A percentile compares a stretch with the other conserved stretches of the same genome.
phyloP scores from a whole-genome alignment of 768 basidiomycete genomes.

The Serendipita indica region DNA sequence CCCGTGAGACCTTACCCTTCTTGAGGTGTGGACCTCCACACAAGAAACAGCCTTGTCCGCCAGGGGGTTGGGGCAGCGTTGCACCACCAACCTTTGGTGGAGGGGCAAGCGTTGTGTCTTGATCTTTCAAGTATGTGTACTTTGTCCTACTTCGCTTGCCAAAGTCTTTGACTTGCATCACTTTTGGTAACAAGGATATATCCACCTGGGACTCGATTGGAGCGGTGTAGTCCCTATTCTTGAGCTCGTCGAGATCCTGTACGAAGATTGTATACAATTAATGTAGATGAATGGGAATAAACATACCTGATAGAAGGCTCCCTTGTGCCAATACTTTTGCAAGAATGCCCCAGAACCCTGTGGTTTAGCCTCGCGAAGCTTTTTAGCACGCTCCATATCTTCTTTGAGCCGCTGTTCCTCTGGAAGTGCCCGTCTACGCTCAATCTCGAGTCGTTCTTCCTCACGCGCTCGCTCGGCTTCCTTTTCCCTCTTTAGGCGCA shows the following conservation, averaged over 20 bases:
- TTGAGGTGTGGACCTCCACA: conserved; percentile 93
- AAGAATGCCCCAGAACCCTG: conserved; percentile 86
- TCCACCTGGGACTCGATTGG: conserved; percentile 82
- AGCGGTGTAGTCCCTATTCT: conserved; percentile 72
- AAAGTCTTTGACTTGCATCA: conserved; percentile 95
- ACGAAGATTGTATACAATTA: conserved; percentile 8
- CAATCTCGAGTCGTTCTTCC: conserved; percentile 79
- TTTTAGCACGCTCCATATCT: conserved; percentile 75
- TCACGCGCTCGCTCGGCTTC: conserved; percentile 72
- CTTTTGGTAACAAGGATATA: conserved; percentile 74
- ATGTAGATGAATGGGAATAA: not conserved
- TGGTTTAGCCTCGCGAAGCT: conserved; percentile 72
- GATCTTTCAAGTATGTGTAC: conserved; percentile 89
- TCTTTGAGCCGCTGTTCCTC: conserved; percentile 88
- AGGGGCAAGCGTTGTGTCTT: conserved; percentile 62
- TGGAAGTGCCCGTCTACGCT: conserved; percentile 78
- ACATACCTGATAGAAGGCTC: conserved; percentile 92
- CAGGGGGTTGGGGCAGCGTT: conserved; percentile 24
- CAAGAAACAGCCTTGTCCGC: conserved; percentile 62
- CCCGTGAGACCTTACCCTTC: conserved; percentile 40
- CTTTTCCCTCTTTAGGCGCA: conserved; percentile 87
- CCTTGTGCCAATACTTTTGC: conserved; percentile 99
- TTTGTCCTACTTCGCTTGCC: conserved; percentile 86
- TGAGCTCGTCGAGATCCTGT: conserved; percentile 79
- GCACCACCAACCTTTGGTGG: conserved; percentile 37